Evolutionary conservation across 2,329 filamentous ascomycete genomes (phyloP).

Genomic region (Talaromyces funiculosus): DNA sequence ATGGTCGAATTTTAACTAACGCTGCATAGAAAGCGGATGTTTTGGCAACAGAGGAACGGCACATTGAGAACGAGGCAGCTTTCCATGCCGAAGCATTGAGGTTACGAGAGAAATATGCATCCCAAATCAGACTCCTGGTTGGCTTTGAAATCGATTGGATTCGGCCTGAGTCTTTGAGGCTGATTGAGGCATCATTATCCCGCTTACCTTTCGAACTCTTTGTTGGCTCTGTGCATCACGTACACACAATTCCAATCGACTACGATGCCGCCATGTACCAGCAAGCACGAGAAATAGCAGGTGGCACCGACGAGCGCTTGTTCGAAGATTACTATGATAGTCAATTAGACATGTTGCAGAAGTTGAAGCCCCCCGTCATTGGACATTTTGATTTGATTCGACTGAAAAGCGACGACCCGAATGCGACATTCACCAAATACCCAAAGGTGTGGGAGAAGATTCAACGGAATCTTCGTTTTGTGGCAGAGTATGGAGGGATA

Average conservation of each 20-base stretch:
- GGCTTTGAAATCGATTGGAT: conserved; percentile 96
- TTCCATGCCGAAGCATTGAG: conserved; percentile 72
- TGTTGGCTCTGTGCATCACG: conserved; percentile 88
- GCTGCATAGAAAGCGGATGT: conserved; percentile 16
- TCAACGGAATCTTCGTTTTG: conserved; percentile 65
- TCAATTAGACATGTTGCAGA: conserved; percentile 73
- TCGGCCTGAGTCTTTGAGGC: conserved; percentile 57
- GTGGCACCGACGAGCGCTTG: conserved; percentile 64
- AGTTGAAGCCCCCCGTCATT: conserved; percentile 68
- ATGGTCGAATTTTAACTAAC: neutral
- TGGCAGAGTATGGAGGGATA: conserved; percentile 69
- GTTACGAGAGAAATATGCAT: conserved; percentile 63
- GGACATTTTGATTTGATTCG: conserved; percentile 93
- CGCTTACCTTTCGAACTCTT: conserved; percentile 76
- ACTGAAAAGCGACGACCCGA: conserved; percentile 66
- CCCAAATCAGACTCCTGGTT: conserved; percentile 71
- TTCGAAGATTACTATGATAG: conserved; percentile 83
- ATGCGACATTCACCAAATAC: conserved; percentile 55
- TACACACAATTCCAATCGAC: conserved; percentile 81
- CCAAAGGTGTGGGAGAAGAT: conserved; percentile 67
- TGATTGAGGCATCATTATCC: conserved; percentile 55
- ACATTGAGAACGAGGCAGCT: conserved; percentile 48
- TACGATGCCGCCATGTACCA: conserved; percentile 66
- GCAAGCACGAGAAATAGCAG: conserved; percentile 52
- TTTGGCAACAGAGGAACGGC: conserved; percentile 24